Base-by-base conservation (phyloP, 116 monocot genomes). In the Trichopus zeylanicus region DNA sequence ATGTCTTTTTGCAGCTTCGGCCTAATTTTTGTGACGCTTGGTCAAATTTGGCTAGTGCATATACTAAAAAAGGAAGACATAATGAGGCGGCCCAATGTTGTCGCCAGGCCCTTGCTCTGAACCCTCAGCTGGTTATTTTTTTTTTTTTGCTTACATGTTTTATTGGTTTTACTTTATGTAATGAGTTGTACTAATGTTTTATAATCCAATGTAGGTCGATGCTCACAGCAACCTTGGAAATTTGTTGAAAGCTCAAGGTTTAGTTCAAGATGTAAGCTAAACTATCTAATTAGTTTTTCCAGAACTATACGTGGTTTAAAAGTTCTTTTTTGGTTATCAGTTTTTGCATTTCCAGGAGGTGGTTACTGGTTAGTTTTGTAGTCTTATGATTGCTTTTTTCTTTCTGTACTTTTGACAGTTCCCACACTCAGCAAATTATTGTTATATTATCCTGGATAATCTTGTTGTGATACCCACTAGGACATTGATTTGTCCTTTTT, bases 181-280 rank as follows among this genome's bases (percentile, higher is more conserved):
- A 26, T 4, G 20, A 25, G 0, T 23, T 35, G 18, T 27, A 1
- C 20, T 53, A 48, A 19, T 22, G 24, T 24, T 38, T 7, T 65
- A 23, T 33, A 48, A 26, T 75, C 19, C 60, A 58, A 31, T 57
- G 19, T 58, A 90, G 95, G 95, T 95, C 63, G 95, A 95, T 87
- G 91, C 95, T 57, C 95, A 90, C 62, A 84, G 87, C 59, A 95
- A 95, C 58, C 77, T 95, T 55, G 95, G 95, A 29, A 95, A 95
- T 71, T 60, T 95, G 54, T 81, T 95, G 87, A 95, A 95, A 70
- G 73, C 91, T 29, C 95, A 84, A 69, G 95, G 95, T 29, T 60
- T 95, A 52, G 58, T 84, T 53, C 84, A 87, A 62, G 95, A 95
- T 48, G 95, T 95, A 77, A 55, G 71, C 42, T 60, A 21, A 22